Base-by-base conservation (phyloP, 73 alveolate genomes). In the Symbiodinium pilosum region DNA sequence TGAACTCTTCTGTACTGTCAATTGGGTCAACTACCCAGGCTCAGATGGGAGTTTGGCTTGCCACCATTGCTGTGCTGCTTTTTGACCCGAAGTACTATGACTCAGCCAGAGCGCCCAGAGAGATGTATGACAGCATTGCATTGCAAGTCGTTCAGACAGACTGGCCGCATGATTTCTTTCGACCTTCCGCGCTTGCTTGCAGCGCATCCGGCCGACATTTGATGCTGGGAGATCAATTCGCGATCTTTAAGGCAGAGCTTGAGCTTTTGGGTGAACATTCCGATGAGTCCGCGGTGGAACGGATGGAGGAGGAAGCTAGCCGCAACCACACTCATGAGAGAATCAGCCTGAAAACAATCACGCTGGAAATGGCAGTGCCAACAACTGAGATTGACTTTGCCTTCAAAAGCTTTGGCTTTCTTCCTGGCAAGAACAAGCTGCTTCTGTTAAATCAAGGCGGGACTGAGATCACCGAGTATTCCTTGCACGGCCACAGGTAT, bases 121-220 rank as follows among this genome's bases (percentile, higher is more conserved):
- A 89, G 87, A 68, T 43, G 81, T 89, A 89, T n/a, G 87, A 89
- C 87, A 44, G 34, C 16, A 56, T 56, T 30, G 75, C 26, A 6
- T 20, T 56, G 75, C 85, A n/a, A 36, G 85, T 36, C 11, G 87
- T 89, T 75, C 96, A 89, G 87, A 89, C 96, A 24, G 96, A 89
- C 51, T 89, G 96, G 96, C 96, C 96, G 32, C 96, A 89, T 77
- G 96, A 89, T 28, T 89, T 64, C 75, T 89, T 89, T 24, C 87
- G 96, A 30, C 96, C 96, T 20, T 64, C 96, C 11, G 96, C 96
- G n/a, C 52, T 89, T 52, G 39, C 88, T 39, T 89, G 96, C 59
- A 84, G 73, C 44, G 30, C 77, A 6, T 26, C 39, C 44, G 84
- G 34, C 77, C 30, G 77, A 8, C 77, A 26, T 12, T 51, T 30